Conservation (phyloP, 306 rosid genomes). For the Gastrolobium villosum region DNA sequence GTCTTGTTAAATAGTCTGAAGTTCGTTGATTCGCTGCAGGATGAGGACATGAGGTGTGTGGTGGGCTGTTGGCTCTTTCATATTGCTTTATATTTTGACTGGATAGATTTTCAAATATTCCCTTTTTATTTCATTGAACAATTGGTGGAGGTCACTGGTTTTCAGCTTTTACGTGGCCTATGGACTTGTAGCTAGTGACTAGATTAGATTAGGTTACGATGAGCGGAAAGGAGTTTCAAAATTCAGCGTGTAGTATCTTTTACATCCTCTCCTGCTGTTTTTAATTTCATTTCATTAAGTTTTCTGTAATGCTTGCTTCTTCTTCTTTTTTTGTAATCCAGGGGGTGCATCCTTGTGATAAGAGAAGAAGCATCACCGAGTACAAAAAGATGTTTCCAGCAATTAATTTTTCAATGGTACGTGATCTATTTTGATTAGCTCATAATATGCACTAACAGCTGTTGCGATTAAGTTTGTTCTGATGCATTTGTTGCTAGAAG, state of each 20-base stretch:
- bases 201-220: constrained; percentile 18
- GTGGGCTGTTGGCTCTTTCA: background rate
- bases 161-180: constrained; percentile 21
- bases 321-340: constrained; percentile 48
- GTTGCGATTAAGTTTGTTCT: constrained; percentile 16
- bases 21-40: constrained; percentile 21
- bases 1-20: constrained; percentile 7
- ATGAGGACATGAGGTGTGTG: background rate
- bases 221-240: constrained; percentile 33
- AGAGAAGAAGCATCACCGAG: constrained; percentile 83
- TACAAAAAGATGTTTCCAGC: constrained; percentile 86
- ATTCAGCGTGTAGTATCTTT: background rate
- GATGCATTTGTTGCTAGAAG: constrained; percentile 40
- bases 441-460: constrained; percentile 35
- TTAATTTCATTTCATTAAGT: background rate
- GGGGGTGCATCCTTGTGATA: constrained; percentile 97
- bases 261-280: background rate
- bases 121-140: background rate
- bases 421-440: constrained; percentile 45
- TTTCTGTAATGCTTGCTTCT: background rate
- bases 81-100: constrained; percentile 4
- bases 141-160: background rate
- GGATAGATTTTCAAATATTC: constrained; percentile 5
- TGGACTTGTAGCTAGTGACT: constrained; percentile 22
- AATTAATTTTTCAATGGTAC: constrained; percentile 84